Evolutionary conservation across 2,329 filamentous ascomycete species (phyloP).

Genomic region (Ophiostoma sp.): DNA sequence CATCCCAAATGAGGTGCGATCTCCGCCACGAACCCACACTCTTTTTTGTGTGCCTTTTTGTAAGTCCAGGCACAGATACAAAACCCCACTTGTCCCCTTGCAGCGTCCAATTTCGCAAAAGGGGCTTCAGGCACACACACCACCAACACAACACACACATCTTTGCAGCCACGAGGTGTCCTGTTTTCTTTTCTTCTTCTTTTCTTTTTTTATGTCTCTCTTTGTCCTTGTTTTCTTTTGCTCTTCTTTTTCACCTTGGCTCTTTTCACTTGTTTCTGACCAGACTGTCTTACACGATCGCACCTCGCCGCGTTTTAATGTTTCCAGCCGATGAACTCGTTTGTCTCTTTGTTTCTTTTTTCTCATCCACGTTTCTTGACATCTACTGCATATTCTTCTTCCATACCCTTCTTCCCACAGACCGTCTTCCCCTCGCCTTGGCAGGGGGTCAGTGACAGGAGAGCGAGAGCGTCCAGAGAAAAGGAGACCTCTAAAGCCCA

Average conservation of each 20-base stretch:
- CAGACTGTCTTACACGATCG: background rate
- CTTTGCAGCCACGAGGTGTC: background rate
- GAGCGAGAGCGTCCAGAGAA: background rate
- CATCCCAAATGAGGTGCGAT: slow-evolving; percentile 11
- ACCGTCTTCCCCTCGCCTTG: background rate
- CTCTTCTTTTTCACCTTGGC: background rate
- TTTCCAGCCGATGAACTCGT: background rate
- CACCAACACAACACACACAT: background rate
- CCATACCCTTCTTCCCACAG: background rate
- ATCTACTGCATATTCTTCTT: background rate
- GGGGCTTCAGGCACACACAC: slow-evolving; percentile 9
- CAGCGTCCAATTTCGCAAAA: slow-evolving; percentile 18
- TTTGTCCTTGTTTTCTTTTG: background rate
- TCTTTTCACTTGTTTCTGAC: background rate
- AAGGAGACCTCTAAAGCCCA: background rate
- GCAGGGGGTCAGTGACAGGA: background rate
- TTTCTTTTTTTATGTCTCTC: background rate
- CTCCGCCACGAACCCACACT: background rate
- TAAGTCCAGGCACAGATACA: background rate
- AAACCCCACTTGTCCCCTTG: slow-evolving; percentile 18
- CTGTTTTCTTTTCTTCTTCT: background rate
- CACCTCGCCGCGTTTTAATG: background rate
- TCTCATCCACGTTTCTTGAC: background rate
- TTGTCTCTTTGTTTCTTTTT: background rate
- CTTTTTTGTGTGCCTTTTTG: background rate